Evolutionary conservation across 2,329 filamentous ascomycete species (phyloP), one percentile per base, ranked within the genome.

Genomic region (Leptosphaerulina australis): DNA sequence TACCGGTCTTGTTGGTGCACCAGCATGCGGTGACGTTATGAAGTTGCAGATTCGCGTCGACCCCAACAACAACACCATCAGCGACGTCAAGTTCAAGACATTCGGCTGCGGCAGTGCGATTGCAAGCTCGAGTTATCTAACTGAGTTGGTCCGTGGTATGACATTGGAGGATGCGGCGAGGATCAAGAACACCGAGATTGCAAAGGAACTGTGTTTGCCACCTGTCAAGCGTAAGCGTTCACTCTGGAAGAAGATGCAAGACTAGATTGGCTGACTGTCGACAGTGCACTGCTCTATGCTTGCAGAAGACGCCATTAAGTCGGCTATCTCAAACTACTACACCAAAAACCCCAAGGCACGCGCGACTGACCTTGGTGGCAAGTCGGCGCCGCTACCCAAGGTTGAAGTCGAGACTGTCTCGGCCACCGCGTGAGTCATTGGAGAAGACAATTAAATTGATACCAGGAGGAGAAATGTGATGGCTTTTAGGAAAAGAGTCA

Each of bases 141-240:
- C 94, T 7, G 91, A 96, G 76, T 80, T 99, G 53, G 92, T 99
- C 57, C 85, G 91, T 58, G 94, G 94, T 54, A 99, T 97, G 93
- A 96, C 88, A 11, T 77, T 99, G 60, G 94, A 99, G 66, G 91
- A 99, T 73, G 94, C 95, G 25, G 86, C 87, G 45, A 88, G 88
- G 77, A 90, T 99, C 66, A 88, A 91, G 79, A 99, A 99, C 77
- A 96, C 93, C 3, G 92, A 99, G 77, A 99, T 99, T 71, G 94
- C 94, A 28, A 95, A 96, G 81, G 95, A 99, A 78, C 81, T 97
- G 49, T 94, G 90, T 70, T 76, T 94, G 68, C 91, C 90, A 26
- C 90, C 91, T 55, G 90, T 96, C 40, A 96, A 95, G 79, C 76
- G 89, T 91, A 78, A 76, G 87, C 84, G 36, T 21, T 20, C 28